Evolutionary conservation across 1,284 basidiomycete species (phyloP), one percentile per base, ranked within the genome.

Genomic region (Apiotrichum brassicae): DNA sequence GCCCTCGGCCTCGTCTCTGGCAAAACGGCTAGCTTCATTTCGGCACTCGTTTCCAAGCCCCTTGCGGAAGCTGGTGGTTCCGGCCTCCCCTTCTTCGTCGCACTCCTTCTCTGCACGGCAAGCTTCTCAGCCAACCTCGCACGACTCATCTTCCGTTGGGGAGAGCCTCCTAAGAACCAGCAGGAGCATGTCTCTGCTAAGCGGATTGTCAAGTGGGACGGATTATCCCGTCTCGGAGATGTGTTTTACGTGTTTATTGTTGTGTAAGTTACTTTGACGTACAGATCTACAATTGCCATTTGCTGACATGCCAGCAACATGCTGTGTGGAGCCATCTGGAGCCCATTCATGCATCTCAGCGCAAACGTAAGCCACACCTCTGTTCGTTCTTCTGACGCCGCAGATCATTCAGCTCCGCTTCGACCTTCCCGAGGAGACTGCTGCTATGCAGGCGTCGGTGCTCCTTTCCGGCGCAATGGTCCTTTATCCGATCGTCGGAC

Each of bases 1-100:
- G 86, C 85, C 1, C 76, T 88, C 32, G 86, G 86, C 19, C 81
- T 88, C 14, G 79, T 88, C 18, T 83, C 81, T 4, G 86, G 86
- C 42, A 88, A 87, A 65, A 80, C 77, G 18, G 79, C 85, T 0
- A 85, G 84, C 6, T 88, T 87, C 64, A 56, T 86, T 46, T 79
- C 85, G 18, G 85, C 85, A 8, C 77, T 83, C 28, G 82, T 83
- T 6, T 82, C 83, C 6, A 53, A 64, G 6, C 67, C 67, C 9
- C 58, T 70, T 8, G 60, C 65, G 6, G 53, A 65, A 19, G 23
- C 64, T 11, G 84, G 79, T 53, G 85, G 85, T 1, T 76, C 81
- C 4, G 78, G 79, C 39, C 84, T 84, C 1, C 86, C 86, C 0
- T 88, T 87, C 68, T 81, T 82, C 59, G 81, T 82, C n/a, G 79